Conservation (phyloP, 768 basidiomycete species). For the Boletus sp. region DNA sequence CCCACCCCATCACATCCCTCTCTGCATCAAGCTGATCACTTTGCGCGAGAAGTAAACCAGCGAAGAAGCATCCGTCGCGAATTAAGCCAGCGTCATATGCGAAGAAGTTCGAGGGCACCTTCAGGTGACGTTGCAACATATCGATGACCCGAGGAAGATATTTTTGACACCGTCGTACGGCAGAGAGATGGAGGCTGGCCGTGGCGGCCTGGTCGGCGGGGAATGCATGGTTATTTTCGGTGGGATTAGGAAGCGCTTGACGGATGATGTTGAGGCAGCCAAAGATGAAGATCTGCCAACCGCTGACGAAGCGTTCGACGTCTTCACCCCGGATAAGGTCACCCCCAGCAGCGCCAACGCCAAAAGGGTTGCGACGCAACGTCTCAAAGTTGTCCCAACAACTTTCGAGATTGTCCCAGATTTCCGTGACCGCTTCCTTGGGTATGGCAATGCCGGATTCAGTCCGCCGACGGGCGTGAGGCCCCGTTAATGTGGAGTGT, state of each 20-base stretch:
- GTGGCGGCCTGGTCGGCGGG: conserved; percentile 47
- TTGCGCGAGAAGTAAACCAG: conserved; percentile 71
- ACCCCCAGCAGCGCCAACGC: conserved; percentile 37
- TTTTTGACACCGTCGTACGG: conserved; percentile 45
- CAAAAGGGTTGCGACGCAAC: conserved; percentile 46
- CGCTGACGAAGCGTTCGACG: conserved; percentile 66
- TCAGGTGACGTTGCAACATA: conserved; percentile 50
- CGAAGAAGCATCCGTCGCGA: conserved; percentile 88
- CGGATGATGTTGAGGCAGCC: conserved; percentile 89
- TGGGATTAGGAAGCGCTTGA: conserved; percentile 55
- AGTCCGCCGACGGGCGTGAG: conserved; percentile 59
- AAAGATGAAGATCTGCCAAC: conserved; percentile 92
- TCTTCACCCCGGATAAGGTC: conserved; percentile 46
- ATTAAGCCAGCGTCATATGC: conserved; percentile 83
- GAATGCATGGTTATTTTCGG: conserved; percentile 42
- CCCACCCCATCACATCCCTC: conserved; percentile 20
- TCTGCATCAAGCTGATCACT: conserved; percentile 36
- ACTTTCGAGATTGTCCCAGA: conserved; percentile 81
- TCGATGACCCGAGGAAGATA: conserved; percentile 50
- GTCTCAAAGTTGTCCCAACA: conserved; percentile 84
- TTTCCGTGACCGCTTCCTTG: conserved; percentile 61
- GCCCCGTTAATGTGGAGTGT: conserved; percentile 75
- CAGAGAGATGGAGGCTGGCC: conserved; percentile 45
- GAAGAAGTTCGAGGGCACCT: conserved; percentile 52
- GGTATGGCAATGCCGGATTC: conserved; percentile 54